These are phyloP conservation scores for Truncatella angustata DNA, from an alignment of 2,329 filamentous ascomycete genomes.

Conservation along the genomic window DNA sequence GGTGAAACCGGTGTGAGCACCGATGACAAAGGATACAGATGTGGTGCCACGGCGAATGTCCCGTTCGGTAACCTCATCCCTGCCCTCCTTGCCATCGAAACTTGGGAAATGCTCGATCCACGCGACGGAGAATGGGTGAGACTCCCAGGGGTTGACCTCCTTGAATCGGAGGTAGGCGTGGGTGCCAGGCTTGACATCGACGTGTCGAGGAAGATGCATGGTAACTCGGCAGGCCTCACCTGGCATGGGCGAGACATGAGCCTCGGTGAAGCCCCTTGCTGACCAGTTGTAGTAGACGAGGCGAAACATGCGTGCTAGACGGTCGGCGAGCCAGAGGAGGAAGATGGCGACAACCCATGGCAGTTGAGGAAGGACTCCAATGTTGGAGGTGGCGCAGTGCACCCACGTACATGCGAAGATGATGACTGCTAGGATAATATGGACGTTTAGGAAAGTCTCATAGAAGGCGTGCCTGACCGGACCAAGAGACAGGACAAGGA, in stretches of 20 bases:
- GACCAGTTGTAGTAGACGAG: conserved; percentile 68
- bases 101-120: conserved; percentile 62
- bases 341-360: conserved; percentile 74
- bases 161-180: conserved; percentile 74
- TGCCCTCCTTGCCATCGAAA: conserved; percentile 33
- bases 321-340: conserved; percentile 74
- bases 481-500: conserved; percentile 71
- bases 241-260: conserved; percentile 65
- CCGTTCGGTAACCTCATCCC: conserved; percentile 33
- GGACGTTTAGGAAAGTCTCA: conserved; percentile 88
- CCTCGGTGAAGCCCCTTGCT: conserved; percentile 57
- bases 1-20: conserved; percentile 85
- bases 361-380: conserved; percentile 69
- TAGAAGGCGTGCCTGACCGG: conserved; percentile 92
- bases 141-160: conserved; percentile 66
- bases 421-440: conserved; percentile 72
- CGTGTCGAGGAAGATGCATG: conserved; percentile 64
- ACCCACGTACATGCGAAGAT: conserved; percentile 72
- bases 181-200: conserved; percentile 66
- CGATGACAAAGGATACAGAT: conserved; percentile 77
- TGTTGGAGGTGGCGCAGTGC: conserved; percentile 67
- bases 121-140: conserved; percentile 75
- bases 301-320: conserved; percentile 60
- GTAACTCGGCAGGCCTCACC: conserved; percentile 71
- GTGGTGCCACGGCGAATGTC: conserved; percentile 37